Conservation (phyloP, 73 alveolate genomes). For the Tetrahymena thermophila region DNA sequence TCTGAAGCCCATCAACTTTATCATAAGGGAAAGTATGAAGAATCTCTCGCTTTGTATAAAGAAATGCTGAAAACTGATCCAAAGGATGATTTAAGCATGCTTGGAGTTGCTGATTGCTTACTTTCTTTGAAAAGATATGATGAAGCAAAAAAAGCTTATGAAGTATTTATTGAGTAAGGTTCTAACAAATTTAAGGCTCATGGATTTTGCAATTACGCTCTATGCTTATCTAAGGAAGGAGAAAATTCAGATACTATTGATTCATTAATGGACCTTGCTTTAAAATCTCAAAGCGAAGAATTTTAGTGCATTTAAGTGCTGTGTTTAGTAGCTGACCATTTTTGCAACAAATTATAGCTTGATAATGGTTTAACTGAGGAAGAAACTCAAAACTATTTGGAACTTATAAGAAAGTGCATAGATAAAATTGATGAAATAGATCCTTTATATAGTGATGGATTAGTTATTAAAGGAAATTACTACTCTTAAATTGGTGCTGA, state of each 20-base stretch:
- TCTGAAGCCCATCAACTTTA: neutral
- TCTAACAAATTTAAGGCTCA: neutral
- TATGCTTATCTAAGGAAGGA: neutral
- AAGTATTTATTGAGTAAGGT: neutral
- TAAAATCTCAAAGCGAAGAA: neutral
- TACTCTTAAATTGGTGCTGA: neutral
- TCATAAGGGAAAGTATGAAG: neutral
- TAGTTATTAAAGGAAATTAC: neutral
- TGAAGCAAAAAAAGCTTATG: neutral
- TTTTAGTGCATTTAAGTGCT: neutral
- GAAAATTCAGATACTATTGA: neutral
- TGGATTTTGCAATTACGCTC: neutral
- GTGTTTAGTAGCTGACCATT: neutral
- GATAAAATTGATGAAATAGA: neutral
- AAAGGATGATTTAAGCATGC: neutral
- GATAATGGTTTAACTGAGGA: neutral
- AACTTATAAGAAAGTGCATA: neutral
- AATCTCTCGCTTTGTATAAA: neutral
- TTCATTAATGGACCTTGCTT: neutral
- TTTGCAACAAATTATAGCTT: neutral
- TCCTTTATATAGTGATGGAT: neutral
- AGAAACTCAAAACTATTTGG: neutral
- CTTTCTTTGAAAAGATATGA: neutral
- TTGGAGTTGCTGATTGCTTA: neutral
- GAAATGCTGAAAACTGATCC: neutral